Conservation (phyloP, 2,329 filamentous ascomycete genomes). For the Amphichorda felina region DNA sequence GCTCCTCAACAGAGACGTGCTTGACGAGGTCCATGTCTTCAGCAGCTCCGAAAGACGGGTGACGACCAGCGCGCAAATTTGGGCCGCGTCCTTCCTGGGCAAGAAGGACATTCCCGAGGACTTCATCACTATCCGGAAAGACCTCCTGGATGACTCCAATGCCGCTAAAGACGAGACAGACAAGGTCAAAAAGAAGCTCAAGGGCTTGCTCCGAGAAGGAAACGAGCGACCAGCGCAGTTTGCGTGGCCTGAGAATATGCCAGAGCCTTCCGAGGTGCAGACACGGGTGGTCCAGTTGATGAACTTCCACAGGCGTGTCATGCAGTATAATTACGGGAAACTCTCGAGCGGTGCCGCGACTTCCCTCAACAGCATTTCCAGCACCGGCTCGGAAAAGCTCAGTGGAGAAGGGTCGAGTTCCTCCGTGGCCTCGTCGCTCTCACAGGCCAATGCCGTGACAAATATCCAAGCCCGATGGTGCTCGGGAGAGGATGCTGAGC, state of each 20-base stretch:
- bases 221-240: conserved; percentile 90
- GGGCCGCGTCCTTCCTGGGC: conserved; percentile 78
- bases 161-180: conserved; percentile 99
- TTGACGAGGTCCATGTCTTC: conserved; percentile 89
- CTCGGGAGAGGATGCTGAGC: conserved; percentile 83
- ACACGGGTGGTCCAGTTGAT: conserved; percentile 87
- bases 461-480: conserved; percentile 89
- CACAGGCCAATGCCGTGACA: conserved; percentile 50
- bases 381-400: conserved; percentile 28
- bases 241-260: conserved; percentile 93
- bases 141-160: conserved; percentile 92
- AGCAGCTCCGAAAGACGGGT: conserved; percentile 93
- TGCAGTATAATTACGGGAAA: conserved; percentile 86
- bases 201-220: conserved; percentile 82
- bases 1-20: conserved; percentile 80
- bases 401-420: conserved; percentile 26
- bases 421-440: conserved; percentile 36
- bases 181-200: conserved; percentile 99
- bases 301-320: conserved; percentile 92
- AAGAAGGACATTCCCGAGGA: conserved; percentile 76
- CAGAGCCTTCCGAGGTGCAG: conserved; percentile 88
- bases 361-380: conserved; percentile 46
- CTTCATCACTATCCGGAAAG: conserved; percentile 84
- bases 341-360: conserved; percentile 56
- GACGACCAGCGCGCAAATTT: conserved; percentile 93